Evolutionary conservation across 768 basidiomycete species (phyloP).

Genomic region (Lyophyllum atratum): DNA sequence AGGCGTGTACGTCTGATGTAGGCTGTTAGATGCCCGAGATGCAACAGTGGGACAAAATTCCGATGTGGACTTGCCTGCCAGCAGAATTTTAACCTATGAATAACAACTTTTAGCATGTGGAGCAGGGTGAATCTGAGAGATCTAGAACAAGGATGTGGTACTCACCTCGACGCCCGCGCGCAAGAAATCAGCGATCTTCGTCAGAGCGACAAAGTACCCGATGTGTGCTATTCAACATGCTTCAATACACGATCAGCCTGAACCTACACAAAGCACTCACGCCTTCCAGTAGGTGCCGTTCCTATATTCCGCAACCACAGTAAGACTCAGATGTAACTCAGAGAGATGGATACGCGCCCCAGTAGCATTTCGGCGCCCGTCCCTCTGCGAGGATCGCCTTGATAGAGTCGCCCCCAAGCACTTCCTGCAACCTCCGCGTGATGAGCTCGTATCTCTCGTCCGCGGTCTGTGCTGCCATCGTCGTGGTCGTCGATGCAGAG

Average conservation of each 20-base stretch:
- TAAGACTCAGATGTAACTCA: background rate
- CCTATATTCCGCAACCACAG: conserved; percentile 48
- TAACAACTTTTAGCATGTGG: background rate
- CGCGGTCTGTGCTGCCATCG: conserved; percentile 23
- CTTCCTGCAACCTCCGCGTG: conserved; percentile 83
- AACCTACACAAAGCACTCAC: conserved; percentile 48
- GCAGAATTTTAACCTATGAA: conserved; percentile 69
- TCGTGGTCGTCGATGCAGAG: background rate
- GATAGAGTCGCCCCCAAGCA: conserved; percentile 83
- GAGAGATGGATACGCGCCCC: conserved; percentile 60
- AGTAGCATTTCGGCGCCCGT: conserved; percentile 82
- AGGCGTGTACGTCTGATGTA: conserved; percentile 86
- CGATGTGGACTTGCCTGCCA: conserved; percentile 58
- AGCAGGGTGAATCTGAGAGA: background rate
- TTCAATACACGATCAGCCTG: conserved; percentile 2
- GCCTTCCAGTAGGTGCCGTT: conserved; percentile 90
- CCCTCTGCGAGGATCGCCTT: conserved; percentile 80
- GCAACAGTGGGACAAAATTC: background rate
- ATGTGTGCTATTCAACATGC: conserved; percentile 72
- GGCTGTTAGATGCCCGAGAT: background rate
- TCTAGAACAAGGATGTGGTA: conserved; percentile 8
- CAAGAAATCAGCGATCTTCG: conserved; percentile 96
- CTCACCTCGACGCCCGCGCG: conserved; percentile 85
- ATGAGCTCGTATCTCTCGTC: conserved; percentile 78
- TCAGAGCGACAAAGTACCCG: conserved; percentile 93